Conservation (phyloP, 1,284 basidiomycete genomes). For the Sphagnurus paluster region DNA sequence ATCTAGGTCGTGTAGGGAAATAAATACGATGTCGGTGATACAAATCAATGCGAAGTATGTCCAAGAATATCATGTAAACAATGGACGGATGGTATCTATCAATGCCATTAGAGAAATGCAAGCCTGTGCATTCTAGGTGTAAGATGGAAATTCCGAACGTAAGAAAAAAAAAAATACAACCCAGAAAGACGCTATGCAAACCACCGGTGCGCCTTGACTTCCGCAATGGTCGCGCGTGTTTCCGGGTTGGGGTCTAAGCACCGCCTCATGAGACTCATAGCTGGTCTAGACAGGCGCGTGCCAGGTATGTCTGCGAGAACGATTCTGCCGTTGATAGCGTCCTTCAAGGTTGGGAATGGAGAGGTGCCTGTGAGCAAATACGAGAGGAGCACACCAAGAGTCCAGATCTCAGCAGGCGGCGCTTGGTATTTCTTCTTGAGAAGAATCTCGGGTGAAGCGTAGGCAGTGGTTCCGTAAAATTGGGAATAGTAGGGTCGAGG, state of each 20-base stretch:
- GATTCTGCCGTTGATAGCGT: conserved; percentile 61
- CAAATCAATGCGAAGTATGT: too few relatives aligned
- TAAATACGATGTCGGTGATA: too few relatives aligned
- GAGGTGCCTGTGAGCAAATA: conserved; percentile 86
- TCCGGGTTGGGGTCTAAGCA: conserved; percentile 78
- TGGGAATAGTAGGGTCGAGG: conserved; percentile 70
- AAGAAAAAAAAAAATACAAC: background rate
- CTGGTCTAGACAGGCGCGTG: conserved; percentile 37
- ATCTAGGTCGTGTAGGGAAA: too few relatives aligned
- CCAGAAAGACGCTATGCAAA: conserved; percentile 29
- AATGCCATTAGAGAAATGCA: too few relatives aligned
- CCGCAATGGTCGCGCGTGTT: conserved; percentile 64
- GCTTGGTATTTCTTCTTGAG: conserved; percentile 74
- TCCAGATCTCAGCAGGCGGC: conserved; percentile 88
- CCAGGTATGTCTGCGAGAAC: conserved; percentile 40
- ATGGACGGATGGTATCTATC: too few relatives aligned
- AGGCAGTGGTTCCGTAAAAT: conserved; percentile 83
- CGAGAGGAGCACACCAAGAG: conserved; percentile 85
- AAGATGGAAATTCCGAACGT: background rate
- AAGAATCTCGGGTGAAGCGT: conserved; percentile 81
- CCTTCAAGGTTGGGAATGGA: conserved; percentile 76
- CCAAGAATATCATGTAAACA: too few relatives aligned
- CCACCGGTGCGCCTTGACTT: conserved; percentile 82
- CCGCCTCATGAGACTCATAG: conserved; percentile 64
- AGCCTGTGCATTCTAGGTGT: background rate